phyloP scores from a whole-genome alignment of 371 early-diverging fungal species.

The Lichtheimia ornata region DNA sequence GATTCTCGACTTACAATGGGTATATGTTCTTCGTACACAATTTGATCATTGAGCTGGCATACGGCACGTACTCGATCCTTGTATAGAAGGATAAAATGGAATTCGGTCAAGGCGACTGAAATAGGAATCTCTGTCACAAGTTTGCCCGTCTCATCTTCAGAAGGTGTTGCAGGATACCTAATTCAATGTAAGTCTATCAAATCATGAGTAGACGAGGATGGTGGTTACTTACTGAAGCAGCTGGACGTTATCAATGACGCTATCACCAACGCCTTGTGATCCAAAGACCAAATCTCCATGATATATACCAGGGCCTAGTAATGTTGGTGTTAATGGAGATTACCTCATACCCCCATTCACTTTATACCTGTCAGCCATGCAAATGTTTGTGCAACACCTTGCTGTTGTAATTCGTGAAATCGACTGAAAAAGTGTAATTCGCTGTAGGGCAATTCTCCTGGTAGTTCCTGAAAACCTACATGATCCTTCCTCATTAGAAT shows the following conservation, averaged over 20 bases:
- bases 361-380: conserved; percentile 73
- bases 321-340: conserved; percentile 1
- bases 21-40: conserved; percentile 81
- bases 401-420: conserved; percentile 64
- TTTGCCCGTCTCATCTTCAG: conserved; percentile 44
- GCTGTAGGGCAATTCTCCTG: conserved; percentile 60
- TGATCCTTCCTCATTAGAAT: neutral
- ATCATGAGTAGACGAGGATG: neutral
- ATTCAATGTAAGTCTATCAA: neutral
- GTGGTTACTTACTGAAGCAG: conserved; percentile 64
- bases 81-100: conserved; percentile 86
- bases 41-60: conserved; percentile 75
- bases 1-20: conserved; percentile 52
- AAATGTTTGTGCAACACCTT: conserved; percentile 71
- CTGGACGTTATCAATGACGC: conserved; percentile 76
- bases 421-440: conserved; percentile 69
- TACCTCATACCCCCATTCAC: neutral
- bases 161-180: conserved; percentile 57
- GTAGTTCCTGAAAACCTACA: conserved; percentile 76
- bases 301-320: conserved; percentile 76
- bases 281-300: conserved; percentile 80
- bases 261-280: conserved; percentile 73
- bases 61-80: conserved; percentile 74
- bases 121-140: conserved; percentile 64
- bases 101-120: conserved; percentile 80